phyloP scores from a whole-genome alignment of 495 filamentous ascomycete species.

The Penicillium crystallinum region DNA sequence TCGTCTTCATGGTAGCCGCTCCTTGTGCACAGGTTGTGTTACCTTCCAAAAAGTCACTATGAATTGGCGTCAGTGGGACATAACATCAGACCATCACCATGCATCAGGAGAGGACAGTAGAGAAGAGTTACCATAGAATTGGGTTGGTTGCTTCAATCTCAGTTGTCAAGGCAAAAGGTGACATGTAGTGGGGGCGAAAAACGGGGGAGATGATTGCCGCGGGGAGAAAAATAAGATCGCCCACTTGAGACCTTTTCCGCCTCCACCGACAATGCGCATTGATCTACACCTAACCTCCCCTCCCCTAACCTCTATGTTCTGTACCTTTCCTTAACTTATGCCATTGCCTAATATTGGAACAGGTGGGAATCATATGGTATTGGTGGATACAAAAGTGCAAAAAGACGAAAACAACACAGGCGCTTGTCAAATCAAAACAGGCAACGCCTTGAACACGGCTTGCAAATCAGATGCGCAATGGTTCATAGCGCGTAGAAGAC shows the following conservation, averaged over 20 bases:
- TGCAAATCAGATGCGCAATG: constrained; percentile 11
- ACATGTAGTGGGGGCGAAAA: neutral
- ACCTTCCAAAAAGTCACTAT: constrained; percentile 4
- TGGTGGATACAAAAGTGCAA: constrained; percentile 8
- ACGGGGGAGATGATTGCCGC: constrained; percentile 12
- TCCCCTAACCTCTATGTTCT: too few relatives aligned
- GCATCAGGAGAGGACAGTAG: neutral
- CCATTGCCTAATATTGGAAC: constrained; percentile 1
- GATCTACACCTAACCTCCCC: too few relatives aligned
- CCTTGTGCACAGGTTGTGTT: constrained; percentile 22
- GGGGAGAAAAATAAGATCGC: constrained; percentile 16
- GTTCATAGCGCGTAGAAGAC: constrained; percentile 9
- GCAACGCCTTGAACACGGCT: constrained; percentile 15
- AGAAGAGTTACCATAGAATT: neutral
- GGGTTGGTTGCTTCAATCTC: neutral
- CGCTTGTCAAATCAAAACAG: constrained; percentile 21
- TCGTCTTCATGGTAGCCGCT: constrained; percentile 39
- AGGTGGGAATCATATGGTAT: constrained; percentile 23
- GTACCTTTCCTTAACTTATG: neutral
- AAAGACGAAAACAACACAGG: constrained; percentile 18
- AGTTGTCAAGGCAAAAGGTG: neutral
- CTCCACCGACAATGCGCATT: too few relatives aligned
- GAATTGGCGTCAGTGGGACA: neutral
- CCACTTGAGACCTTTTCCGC: constrained; percentile 15
- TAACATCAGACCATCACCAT: too few relatives aligned